These are phyloP conservation scores for Fusarium denticulatum DNA, from an alignment of 2,329 filamentous ascomycete species.

Conservation along the genomic window DNA sequence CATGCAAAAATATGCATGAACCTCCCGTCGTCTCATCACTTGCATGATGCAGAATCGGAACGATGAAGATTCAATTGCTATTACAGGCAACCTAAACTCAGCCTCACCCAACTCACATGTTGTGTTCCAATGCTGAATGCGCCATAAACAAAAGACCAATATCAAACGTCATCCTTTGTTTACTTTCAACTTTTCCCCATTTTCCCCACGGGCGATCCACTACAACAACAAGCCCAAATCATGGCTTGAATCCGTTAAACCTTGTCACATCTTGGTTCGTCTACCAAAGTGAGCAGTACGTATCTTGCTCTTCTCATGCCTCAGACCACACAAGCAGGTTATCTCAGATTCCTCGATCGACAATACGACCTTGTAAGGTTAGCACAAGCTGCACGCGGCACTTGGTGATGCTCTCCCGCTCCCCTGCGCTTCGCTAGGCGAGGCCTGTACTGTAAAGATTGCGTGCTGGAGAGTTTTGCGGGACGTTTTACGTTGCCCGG, in stretches of 20 bases:
- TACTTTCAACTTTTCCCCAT: constrained; percentile 32
- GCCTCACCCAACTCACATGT: neutral
- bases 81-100: neutral
- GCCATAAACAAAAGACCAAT: constrained; percentile 33
- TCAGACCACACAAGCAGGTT: constrained; percentile 10
- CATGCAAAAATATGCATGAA: constrained; percentile 34
- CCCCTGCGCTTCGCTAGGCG: constrained; percentile 18
- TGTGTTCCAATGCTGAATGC: constrained; percentile 19
- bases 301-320: constrained; percentile 16
- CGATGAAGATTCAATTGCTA: neutral
- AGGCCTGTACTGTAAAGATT: constrained; percentile 10
- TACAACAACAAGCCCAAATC: constrained; percentile 15
- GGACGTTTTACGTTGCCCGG: constrained; percentile 26
- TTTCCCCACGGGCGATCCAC: constrained; percentile 33
- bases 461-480: constrained; percentile 14
- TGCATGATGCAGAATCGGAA: constrained; percentile 20
- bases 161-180: constrained; percentile 41
- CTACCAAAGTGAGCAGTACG: neutral
- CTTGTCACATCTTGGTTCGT: constrained; percentile 19
- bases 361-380: constrained; percentile 20
- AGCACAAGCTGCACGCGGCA: constrained; percentile 13
- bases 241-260: constrained; percentile 21
- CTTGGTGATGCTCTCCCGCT: constrained; percentile 27
- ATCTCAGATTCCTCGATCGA: constrained; percentile 23
- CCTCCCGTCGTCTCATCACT: constrained; percentile 15